Evolutionary conservation across 2,329 filamentous ascomycete genomes (phyloP), one percentile per base, ranked within the genome.

Genomic region (Ophiosphaerella herpotricha): DNA sequence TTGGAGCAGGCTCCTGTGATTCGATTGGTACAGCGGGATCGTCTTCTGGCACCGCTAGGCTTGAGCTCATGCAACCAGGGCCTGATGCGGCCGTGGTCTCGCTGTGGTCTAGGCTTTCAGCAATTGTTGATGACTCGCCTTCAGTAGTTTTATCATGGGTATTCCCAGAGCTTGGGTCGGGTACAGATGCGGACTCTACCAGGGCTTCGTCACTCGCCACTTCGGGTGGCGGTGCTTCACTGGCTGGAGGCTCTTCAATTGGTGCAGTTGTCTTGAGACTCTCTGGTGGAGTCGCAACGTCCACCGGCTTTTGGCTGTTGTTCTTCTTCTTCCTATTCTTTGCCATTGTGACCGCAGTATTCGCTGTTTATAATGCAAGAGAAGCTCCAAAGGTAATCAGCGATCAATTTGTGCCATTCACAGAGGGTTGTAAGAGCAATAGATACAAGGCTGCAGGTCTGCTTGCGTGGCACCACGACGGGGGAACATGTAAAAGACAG

Each of bases 381-480:
- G 34, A 33, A 29, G 6, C 32, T 29, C 33, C 24, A 39, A 33
- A 54, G 34, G 33, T 8, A 46, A 34, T 56, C 43, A 59, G 46
- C 18, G 54, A 59, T 58, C 36, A 21, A 39, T 42, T 61, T 61
- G 57, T 69, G 60, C 60, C 50, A 60, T 53, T 57, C 60, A 66
- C 57, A 55, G 42, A 42, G 41, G 50, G 42, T 57, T 48, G 48
- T 48, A 44, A 48, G 36, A 52, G 43, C 53, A 41, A 58, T 57
- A 50, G 59, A 58, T 50, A 58, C 61, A 54, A 60, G 57, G 66
- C 63, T 62, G 59, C 46, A 49, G 47, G 59, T 61, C 52, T 70
- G 69, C 65, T 69, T 68, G 68, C 70, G 71, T 72, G 67, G 72
- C 69, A 71, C 67, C 61, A 57, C 54, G 60, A 64, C 55, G 55